Evolutionary conservation across 164 flowering plant genomes (phyloP).

Genomic region (Annona squamosa): DNA sequence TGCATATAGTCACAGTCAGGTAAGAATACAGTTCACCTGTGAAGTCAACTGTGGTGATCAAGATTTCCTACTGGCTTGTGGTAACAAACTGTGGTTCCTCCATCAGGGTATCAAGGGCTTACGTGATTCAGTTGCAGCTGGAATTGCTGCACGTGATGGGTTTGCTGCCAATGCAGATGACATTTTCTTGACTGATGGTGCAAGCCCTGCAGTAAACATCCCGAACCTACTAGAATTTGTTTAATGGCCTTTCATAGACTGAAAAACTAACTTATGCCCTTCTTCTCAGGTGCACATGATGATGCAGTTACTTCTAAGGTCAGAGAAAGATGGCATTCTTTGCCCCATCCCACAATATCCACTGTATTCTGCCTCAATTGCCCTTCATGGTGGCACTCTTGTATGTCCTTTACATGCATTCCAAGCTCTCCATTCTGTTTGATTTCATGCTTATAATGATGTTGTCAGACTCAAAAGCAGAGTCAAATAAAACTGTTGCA

Average conservation of each 20-base stretch:
- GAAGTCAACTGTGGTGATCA: not conserved
- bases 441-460: not conserved
- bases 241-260: not conserved
- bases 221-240: not conserved
- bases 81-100: not conserved
- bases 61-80: not conserved
- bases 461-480: not conserved
- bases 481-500: not conserved
- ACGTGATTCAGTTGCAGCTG: slow-evolving; percentile 90
- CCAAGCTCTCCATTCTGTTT: not conserved
- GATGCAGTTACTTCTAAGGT: slow-evolving; percentile 88
- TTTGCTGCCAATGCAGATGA: slow-evolving; percentile 88
- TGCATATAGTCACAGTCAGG: slow-evolving; percentile 99
- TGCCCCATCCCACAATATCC: slow-evolving; percentile 99
- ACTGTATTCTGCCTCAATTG: slow-evolving; percentile 95
- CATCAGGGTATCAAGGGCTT: slow-evolving; percentile 86
- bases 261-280: not conserved
- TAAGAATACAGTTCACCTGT: slow-evolving; percentile 9
- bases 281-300: slow-evolving; percentile 84
- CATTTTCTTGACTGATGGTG: slow-evolving; percentile 96
- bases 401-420: slow-evolving; percentile 35
- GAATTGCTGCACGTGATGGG: slow-evolving; percentile 94
- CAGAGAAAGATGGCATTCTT: slow-evolving; percentile 90
- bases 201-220: slow-evolving; percentile 78
- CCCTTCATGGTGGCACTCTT: slow-evolving; percentile 94